These are phyloP conservation scores for Chaetomium fimeti DNA, from an alignment of 495 filamentous ascomycete species.

Conservation along the genomic window DNA sequence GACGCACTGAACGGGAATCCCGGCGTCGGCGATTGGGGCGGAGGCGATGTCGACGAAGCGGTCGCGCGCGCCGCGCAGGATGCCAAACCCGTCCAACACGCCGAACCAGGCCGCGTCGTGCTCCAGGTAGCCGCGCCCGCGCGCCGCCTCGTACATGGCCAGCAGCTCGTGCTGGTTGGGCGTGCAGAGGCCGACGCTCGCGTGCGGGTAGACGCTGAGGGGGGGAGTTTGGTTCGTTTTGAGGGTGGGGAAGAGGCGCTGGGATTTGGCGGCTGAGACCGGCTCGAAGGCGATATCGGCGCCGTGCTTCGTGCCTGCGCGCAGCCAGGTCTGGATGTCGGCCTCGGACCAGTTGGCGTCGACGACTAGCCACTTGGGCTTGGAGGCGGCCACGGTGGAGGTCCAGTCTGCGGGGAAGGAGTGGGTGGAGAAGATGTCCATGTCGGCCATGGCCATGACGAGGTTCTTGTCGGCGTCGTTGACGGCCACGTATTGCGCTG, in stretches of 20 bases:
- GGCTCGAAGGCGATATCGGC: conserved; percentile 80
- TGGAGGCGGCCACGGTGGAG: conserved; percentile 52
- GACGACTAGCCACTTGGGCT: conserved; percentile 71
- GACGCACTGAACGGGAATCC: conserved; percentile 76
- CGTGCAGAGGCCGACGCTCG: conserved; percentile 66
- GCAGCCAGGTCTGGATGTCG: conserved; percentile 62
- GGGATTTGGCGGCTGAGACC: conserved; percentile 77
- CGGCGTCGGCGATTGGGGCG: conserved; percentile 65
- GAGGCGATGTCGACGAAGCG: conserved; percentile 62
- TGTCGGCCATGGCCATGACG: conserved; percentile 88
- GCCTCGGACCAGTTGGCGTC: conserved; percentile 77
- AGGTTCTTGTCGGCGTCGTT: conserved; percentile 82
- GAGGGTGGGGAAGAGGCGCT: conserved; percentile 59
- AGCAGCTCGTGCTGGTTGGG: conserved; percentile 81
- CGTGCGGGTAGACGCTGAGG: conserved; percentile 57
- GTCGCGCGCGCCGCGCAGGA: conserved; percentile 56
- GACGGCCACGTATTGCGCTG: conserved; percentile 86
- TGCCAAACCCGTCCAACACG: conserved; percentile 72
- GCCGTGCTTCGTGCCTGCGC: conserved; percentile 51
- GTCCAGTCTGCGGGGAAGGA: conserved; percentile 57
- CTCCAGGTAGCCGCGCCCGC: conserved; percentile 60
- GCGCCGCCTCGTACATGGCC: conserved; percentile 68
- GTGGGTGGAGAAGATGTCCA: conserved; percentile 71
- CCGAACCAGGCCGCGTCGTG: conserved; percentile 69
- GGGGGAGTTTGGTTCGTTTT: conserved; percentile 19